Conservation (phyloP, 2,329 filamentous ascomycete species). For the Pseudocercospora macadamiae region DNA sequence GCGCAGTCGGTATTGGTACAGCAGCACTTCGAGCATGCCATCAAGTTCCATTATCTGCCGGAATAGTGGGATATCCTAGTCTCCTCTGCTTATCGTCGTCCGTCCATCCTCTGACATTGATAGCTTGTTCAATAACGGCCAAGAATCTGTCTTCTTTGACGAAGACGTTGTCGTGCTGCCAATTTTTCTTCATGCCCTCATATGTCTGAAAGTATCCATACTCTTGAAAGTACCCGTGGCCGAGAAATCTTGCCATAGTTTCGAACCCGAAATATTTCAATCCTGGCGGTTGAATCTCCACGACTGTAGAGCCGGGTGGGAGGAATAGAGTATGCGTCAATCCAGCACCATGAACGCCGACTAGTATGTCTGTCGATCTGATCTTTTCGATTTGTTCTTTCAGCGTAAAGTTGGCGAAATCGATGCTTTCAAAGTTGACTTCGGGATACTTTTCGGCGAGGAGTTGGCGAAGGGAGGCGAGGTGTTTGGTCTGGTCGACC, state of each 20-base stretch:
- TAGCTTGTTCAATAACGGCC: not conserved
- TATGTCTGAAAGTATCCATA: not conserved
- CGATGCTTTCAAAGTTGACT: conserved; percentile 6
- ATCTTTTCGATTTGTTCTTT: conserved; percentile 11
- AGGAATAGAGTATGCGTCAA: conserved; percentile 18
- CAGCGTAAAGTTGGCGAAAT: conserved; percentile 8
- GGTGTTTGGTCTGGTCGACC: conserved; percentile 9
- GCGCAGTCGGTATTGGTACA: no score
- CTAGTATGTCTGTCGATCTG: conserved; percentile 13
- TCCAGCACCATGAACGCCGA: conserved; percentile 17
- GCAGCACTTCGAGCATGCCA: no score
- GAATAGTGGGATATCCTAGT: not conserved
- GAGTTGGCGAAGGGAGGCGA: not conserved
- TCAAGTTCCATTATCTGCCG: not conserved
- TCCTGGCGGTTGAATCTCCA: conserved; percentile 14
- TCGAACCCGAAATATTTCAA: conserved; percentile 13
- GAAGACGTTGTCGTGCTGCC: not conserved
- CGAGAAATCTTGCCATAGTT: conserved; percentile 15
- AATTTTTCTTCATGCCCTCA: not conserved
- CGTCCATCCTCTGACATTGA: not conserved
- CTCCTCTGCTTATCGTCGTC: not conserved
- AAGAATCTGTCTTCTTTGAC: not conserved
- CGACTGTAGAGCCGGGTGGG: conserved; percentile 9
- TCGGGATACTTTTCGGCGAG: conserved; percentile 1
- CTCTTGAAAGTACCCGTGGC: conserved; percentile 9